These are phyloP conservation scores for Teratosphaeria epicoccoides DNA, from an alignment of 2,329 filamentous ascomycete species.

Conservation along the genomic window DNA sequence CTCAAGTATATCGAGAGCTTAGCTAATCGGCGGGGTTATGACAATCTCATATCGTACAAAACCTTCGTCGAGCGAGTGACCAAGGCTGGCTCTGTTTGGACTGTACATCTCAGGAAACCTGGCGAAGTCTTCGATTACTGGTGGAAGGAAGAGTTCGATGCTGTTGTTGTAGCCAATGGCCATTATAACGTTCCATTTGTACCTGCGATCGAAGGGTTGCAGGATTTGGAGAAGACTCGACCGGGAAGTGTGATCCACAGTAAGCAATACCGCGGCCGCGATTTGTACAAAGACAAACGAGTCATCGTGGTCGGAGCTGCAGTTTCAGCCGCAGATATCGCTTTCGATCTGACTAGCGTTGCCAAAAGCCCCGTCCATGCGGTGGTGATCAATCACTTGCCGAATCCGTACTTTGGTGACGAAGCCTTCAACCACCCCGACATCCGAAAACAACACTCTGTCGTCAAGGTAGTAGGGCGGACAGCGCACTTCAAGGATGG, in stretches of 20 bases:
- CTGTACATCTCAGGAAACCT: not conserved
- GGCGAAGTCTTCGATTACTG: constrained; percentile 38
- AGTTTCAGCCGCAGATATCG: not conserved
- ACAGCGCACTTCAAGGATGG: constrained; percentile 50
- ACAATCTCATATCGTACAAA: not conserved
- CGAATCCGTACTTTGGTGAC: constrained; percentile 24
- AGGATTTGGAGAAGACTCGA: constrained; percentile 34
- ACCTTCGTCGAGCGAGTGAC: not conserved
- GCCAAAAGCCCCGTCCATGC: not conserved
- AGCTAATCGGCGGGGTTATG: not conserved
- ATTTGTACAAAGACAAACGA: not conserved
- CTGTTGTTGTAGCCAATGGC: constrained; percentile 49
- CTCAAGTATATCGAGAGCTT: not conserved
- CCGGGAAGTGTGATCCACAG: constrained; percentile 46
- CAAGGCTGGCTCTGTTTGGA: not conserved
- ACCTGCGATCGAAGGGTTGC: constrained; percentile 40
- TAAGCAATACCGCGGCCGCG: constrained; percentile 38
- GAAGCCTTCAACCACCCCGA: constrained; percentile 49
- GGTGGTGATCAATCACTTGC: not conserved
- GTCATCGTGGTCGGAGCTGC: not conserved
- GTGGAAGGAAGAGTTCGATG: constrained; percentile 55
- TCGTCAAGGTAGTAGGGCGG: constrained; percentile 29
- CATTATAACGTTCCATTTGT: constrained; percentile 52
- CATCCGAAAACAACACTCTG: constrained; percentile 40
- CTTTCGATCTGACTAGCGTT: not conserved